Evolutionary conservation across 495 filamentous ascomycete genomes (phyloP), one percentile per base, ranked within the genome.

Genomic region (Pseudoneurospora amorphoporcata): DNA sequence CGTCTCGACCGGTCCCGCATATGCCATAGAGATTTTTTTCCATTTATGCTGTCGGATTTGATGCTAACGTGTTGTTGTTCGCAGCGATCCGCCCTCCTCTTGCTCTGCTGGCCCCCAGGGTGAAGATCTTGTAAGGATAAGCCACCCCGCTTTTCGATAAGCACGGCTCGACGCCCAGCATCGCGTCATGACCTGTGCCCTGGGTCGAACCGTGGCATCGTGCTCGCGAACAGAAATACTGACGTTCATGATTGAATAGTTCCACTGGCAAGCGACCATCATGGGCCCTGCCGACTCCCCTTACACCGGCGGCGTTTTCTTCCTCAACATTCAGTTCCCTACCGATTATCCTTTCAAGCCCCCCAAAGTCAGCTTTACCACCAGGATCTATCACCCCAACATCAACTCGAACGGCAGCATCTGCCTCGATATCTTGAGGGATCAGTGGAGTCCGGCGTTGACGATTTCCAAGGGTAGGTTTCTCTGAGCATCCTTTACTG

Each of bases 291-390:
- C 90, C 82, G 95, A 99, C 84, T 96, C 92, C 73, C 95, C 95
- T 82, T 99, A 98, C 87, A 92, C 93, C 19, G 92, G 94, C 78
- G 95, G 95, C 77, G 95, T 99, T 75, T 99, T 99, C 89, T 99
- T 99, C 90, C 87, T 99, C 70, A 89, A 91, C 72, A 99, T 99
- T 79, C 93, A 97, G 85, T 99, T 99, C 88, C 95, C 95, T 75
- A 99, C 95, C 86, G 95, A 99, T 87, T 99, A 99, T 84, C 95
- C 95, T 5, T 99, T 99, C 89, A 99, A 99, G 90, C 96, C 95
- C 47, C 95, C 95, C 71, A 99, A 99, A 89, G 95, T 99, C 84
- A 98, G 98, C 90, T 99, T 99, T 88, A 98, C 93, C 74, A 99
- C 95, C 70, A 90, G 95, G 78, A 98, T 99, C 87, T 98, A 99